These are phyloP conservation scores for Nakaseomyces nivariensis DNA, from an alignment of 1,139 yeast species.

Conservation along the genomic window DNA sequence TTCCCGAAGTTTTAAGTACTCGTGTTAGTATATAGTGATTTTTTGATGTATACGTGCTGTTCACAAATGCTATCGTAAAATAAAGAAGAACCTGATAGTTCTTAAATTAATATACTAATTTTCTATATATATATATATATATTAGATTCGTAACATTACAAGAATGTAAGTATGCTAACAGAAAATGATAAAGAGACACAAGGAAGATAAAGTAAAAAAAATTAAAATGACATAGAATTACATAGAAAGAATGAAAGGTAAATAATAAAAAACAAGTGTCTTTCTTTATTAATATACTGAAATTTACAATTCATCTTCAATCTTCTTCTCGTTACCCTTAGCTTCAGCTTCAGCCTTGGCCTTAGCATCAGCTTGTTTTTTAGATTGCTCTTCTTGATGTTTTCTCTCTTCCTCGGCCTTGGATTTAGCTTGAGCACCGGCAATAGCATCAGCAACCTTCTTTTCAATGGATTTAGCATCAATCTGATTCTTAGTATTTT, in stretches of 20 bases:
- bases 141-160: neutral
- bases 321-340: constrained; percentile 6
- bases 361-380: constrained; percentile 11
- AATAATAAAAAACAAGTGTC: too few relatives aligned
- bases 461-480: constrained; percentile 40
- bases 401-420: constrained; percentile 10
- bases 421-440: neutral
- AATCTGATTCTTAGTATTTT: constrained; percentile 47
- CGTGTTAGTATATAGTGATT: too few relatives aligned
- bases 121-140: too few relatives aligned
- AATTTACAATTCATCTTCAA: constrained; percentile 11
- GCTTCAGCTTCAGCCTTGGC: constrained; percentile 8
- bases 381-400: constrained; percentile 8
- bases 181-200: neutral
- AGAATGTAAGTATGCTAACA: too few relatives aligned
- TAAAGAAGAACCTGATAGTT: too few relatives aligned
- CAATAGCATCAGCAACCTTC: constrained; percentile 12
- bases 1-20: too few relatives aligned
- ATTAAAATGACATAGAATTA: neutral
- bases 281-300: too few relatives aligned
- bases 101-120: too few relatives aligned
- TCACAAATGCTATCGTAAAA: too few relatives aligned
- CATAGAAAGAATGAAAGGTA: too few relatives aligned
- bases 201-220: neutral
- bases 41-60: too few relatives aligned